Percentiles rank a stretch among this genome's conserved stretches.
These are phyloP conservation scores for Collybia sp. DNA, from an alignment of 768 basidiomycete genomes.

Conservation along the genomic window DNA sequence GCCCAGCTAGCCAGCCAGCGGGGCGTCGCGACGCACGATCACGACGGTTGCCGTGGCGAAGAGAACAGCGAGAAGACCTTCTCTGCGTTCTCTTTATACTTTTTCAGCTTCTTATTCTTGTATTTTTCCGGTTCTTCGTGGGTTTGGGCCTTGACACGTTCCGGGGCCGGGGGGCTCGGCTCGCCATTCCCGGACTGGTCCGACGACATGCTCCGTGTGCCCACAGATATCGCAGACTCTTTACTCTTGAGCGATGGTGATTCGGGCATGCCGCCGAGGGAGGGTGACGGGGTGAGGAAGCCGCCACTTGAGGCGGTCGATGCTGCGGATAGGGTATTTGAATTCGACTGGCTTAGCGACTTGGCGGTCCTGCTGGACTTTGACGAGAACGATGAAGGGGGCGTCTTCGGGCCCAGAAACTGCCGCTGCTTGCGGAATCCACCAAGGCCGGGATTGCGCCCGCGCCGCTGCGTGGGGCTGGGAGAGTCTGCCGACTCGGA, in stretches of 20 bases:
- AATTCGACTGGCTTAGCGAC: constrained; percentile 26
- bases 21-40: too few relatives aligned
- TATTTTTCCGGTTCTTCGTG: constrained; percentile 49
- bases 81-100: constrained; percentile 85
- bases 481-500: constrained; percentile 37
- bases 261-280: constrained; percentile 39
- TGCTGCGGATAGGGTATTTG: constrained; percentile 40
- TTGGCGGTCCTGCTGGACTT: constrained; percentile 34
- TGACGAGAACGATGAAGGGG: constrained; percentile 38
- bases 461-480: constrained; percentile 55
- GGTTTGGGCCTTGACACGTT: neutral
- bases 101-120: constrained; percentile 75
- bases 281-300: constrained; percentile 61
- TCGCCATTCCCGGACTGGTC: constrained; percentile 62
- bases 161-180: constrained; percentile 15
- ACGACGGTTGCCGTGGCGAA: constrained; percentile 50
- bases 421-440: constrained; percentile 63
- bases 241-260: constrained; percentile 78
- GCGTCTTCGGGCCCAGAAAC: constrained; percentile 72
- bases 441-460: constrained; percentile 56
- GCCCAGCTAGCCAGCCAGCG: too few relatives aligned
- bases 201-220: constrained; percentile 65
- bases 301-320: constrained; percentile 36
- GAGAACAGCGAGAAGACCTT: constrained; percentile 82
- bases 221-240: constrained; percentile 72